Percentiles rank a stretch among this genome's conserved stretches.
Conservation (phyloP, 108 stramenopile species). For the Ochromonas danica region DNA sequence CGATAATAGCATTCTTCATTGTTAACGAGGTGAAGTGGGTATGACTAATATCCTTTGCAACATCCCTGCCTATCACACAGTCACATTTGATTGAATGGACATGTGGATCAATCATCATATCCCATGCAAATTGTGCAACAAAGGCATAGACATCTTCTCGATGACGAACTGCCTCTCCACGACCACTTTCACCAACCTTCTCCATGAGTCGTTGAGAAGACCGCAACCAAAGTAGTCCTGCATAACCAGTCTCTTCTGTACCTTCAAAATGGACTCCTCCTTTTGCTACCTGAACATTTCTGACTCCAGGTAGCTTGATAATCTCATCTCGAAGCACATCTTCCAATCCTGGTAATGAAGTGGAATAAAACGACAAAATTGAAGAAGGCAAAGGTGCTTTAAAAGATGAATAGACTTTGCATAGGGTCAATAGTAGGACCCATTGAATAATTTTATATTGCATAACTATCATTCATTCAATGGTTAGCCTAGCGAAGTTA, state of each 20-base stretch:
- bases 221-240: background rate
- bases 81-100: background rate
- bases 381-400: no score
- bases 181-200: background rate
- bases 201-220: conserved; percentile 2
- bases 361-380: background rate
- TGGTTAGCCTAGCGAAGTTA: no score
- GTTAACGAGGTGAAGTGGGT: conserved; percentile 32
- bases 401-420: no score
- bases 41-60: background rate
- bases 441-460: no score
- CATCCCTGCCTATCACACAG: background rate
- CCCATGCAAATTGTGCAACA: background rate
- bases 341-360: background rate
- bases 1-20: conserved; percentile 35
- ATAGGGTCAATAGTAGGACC: no score
- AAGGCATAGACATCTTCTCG: background rate
- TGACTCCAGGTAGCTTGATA: background rate
- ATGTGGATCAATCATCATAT: background rate
- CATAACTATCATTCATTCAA: no score
- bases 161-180: background rate
- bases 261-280: background rate
- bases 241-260: background rate
- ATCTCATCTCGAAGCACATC: background rate
- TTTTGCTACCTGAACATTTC: background rate